Percentiles rank a stretch among this genome's conserved stretches.
phyloP scores from a whole-genome alignment of 164 flowering plant species.

The Hamamelis virginiana region DNA sequence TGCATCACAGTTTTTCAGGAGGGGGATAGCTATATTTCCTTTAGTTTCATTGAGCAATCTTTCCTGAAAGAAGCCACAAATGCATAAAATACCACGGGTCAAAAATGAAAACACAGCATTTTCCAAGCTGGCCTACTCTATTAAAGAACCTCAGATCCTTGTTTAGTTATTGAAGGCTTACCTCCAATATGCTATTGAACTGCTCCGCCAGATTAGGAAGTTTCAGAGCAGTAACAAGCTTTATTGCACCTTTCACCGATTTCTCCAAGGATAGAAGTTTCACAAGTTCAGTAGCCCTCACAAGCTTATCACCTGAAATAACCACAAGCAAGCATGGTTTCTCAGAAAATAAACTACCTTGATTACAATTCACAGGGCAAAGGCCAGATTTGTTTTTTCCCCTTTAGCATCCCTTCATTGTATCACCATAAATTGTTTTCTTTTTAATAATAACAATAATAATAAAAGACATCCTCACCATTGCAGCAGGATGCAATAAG shows the following conservation, averaged over 20 bases:
- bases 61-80: constrained; percentile 45
- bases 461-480: constrained; percentile 47
- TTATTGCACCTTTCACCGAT: constrained; percentile 86
- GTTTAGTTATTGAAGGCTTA: constrained; percentile 12
- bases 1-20: constrained; percentile 8
- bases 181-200: constrained; percentile 81
- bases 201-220: constrained; percentile 90
- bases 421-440: background rate
- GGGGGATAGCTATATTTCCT: constrained; percentile 6
- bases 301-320: constrained; percentile 85
- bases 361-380: background rate
- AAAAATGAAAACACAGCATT: background rate
- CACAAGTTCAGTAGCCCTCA: constrained; percentile 86
- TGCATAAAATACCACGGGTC: background rate
- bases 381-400: background rate
- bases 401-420: background rate
- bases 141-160: background rate
- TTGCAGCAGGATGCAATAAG: constrained; percentile 93
- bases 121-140: background rate
- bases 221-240: constrained; percentile 82
- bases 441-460: too few species aligned
- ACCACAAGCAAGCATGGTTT: constrained; percentile 1
- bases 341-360: background rate
- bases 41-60: constrained; percentile 48
- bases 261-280: constrained; percentile 77